A percentile compares a stretch with the other conserved stretches of the same genome.
These are phyloP conservation scores for Colletotrichum karsti DNA, from an alignment of 2,329 filamentous ascomycete species.

Conservation along the genomic window DNA sequence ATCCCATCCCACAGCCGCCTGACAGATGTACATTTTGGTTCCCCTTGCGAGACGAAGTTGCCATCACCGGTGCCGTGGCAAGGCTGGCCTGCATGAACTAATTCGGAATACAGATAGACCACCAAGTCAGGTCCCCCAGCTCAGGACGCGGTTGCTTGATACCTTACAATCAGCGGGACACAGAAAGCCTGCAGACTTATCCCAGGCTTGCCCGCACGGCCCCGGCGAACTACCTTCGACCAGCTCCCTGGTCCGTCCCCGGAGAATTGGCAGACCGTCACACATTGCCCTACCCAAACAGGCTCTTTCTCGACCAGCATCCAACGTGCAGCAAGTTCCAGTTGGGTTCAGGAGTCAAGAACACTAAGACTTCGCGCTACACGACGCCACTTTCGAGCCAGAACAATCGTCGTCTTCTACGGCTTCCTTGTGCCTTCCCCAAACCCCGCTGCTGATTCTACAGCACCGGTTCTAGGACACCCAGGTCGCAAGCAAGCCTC, in stretches of 20 bases:
- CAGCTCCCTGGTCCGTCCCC: conserved; percentile 28
- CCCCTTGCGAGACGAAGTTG: conserved; percentile 13
- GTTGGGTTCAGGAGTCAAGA: background rate
- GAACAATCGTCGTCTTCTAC: conserved; percentile 10
- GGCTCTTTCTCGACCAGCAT: background rate
- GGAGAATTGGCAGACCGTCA: conserved; percentile 23
- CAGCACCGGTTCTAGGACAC: background rate
- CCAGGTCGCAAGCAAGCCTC: conserved; percentile 18
- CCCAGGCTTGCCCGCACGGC: conserved; percentile 25
- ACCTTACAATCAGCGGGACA: conserved; percentile 9
- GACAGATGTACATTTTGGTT: conserved; percentile 13
- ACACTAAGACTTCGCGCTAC: background rate
- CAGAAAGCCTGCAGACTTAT: conserved; percentile 24
- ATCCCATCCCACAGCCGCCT: background rate
- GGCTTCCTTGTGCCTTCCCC: background rate
- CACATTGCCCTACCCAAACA: conserved; percentile 18
- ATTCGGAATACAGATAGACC: conserved; percentile 22
- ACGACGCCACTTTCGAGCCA: conserved; percentile 11
- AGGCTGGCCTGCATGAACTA: conserved; percentile 31
- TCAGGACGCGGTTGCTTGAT: background rate
- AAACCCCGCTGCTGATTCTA: background rate
- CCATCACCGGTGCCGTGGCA: conserved; percentile 20
- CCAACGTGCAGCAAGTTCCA: too few species aligned
- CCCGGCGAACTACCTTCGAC: conserved; percentile 25
- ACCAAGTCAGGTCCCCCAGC: conserved; percentile 21